Evolutionary conservation across 1,139 yeast genomes (phyloP).

Genomic region (Candida gigantensis): DNA sequence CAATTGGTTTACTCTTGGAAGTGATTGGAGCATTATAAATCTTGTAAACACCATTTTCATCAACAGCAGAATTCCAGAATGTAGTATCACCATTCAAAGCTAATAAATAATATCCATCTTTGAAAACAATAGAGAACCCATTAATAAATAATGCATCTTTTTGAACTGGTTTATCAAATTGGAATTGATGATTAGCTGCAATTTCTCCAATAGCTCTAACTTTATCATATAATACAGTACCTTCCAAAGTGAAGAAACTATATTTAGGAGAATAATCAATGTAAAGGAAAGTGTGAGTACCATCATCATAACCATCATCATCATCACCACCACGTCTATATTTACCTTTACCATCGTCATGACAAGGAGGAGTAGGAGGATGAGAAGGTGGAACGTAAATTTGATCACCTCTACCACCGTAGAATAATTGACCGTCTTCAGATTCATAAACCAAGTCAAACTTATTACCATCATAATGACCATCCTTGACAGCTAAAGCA

Average conservation of each 20-base stretch:
- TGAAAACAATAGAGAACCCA: constrained; percentile 17
- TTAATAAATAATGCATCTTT: constrained; percentile 9
- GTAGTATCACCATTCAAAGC: constrained; percentile 10
- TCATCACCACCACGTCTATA: constrained; percentile 5
- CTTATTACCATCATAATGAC: constrained; percentile 1
- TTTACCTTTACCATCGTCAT: constrained; percentile 2
- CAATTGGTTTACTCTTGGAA: constrained; percentile 13
- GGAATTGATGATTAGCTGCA: constrained; percentile 48
- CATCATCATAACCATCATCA: not conserved
- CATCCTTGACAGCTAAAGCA: constrained; percentile 11
- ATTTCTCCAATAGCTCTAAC: constrained; percentile 42
- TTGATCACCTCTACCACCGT: constrained; percentile 3
- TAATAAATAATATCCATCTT: constrained; percentile 23
- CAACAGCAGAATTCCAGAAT: constrained; percentile 42
- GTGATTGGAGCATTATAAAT: constrained; percentile 18
- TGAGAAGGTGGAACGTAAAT: constrained; percentile 1
- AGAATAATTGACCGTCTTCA: constrained; percentile 3
- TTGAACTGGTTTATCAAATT: constrained; percentile 39
- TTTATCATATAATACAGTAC: constrained; percentile 25
- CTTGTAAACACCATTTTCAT: constrained; percentile 24
- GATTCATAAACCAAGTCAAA: constrained; percentile 2
- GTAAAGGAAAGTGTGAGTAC: not conserved
- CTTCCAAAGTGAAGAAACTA: constrained; percentile 3
- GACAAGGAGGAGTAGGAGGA: not conserved
- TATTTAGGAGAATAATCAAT: constrained; percentile 1